Percentiles rank a stretch among this genome's conserved stretches.
Evolutionary conservation across 2,329 filamentous ascomycete genomes (phyloP).

Genomic region (Samsoniella hepiali): DNA sequence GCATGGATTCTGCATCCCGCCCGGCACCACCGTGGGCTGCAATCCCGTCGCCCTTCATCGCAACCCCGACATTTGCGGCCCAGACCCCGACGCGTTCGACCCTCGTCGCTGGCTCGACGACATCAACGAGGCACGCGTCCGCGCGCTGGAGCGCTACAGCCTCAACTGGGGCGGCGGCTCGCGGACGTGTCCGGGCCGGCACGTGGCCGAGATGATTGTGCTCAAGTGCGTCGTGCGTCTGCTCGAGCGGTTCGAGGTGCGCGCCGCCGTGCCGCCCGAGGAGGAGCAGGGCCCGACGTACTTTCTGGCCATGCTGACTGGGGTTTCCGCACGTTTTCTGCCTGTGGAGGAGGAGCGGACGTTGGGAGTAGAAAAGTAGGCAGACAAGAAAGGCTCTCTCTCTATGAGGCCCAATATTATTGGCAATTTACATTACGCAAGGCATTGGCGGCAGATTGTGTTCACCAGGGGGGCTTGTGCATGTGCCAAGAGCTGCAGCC

Average conservation of each 20-base stretch:
- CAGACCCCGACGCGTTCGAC: conserved; percentile 40
- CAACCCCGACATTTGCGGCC: conserved; percentile 48
- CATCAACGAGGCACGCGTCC: conserved; percentile 24
- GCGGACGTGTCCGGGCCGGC: conserved; percentile 48
- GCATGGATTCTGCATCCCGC: conserved; percentile 40
- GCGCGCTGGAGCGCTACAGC: conserved; percentile 46
- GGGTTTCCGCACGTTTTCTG: conserved; percentile 4
- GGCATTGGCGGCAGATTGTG: neutral
- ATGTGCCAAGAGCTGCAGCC: neutral
- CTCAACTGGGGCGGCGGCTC: conserved; percentile 52
- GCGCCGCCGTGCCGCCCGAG: conserved; percentile 35
- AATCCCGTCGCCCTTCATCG: conserved; percentile 49
- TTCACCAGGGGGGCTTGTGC: neutral
- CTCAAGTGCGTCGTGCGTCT: conserved; percentile 42
- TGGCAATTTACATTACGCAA: neutral
- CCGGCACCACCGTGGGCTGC: conserved; percentile 49
- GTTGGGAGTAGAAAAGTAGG: neutral
- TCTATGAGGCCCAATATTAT: neutral
- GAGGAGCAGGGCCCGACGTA: conserved; percentile 42
- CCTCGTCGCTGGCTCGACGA: conserved; percentile 46
- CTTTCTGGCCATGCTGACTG: conserved; percentile 50
- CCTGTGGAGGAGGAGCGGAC: neutral
- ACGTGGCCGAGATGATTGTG: conserved; percentile 50
- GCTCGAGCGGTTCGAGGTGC: conserved; percentile 43
- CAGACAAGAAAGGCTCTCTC: neutral